Base-by-base conservation (phyloP, 2,329 filamentous ascomycete genomes). In the Aureobasidium pullulans region DNA sequence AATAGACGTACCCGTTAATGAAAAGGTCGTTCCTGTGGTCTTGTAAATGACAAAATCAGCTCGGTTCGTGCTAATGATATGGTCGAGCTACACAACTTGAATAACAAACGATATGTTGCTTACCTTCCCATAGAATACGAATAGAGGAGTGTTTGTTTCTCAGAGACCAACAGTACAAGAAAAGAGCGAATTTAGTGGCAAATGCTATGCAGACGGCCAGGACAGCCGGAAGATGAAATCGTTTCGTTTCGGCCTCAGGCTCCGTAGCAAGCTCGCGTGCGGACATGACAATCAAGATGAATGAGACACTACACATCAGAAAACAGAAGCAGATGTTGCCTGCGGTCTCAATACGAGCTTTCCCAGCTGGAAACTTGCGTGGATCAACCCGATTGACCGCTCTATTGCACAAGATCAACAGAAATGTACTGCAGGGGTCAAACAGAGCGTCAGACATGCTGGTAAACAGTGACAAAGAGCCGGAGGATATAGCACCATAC, bases 291-390 rank as follows among this genome's bases (percentile, higher is more conserved):
- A 99, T 94, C 59, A 99, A 84, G 69, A 97, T 90, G 64, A 95
- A 80, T 0, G 91, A 96, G 7, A 97, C 93, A 9, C 90, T 79
- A 19, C 86, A 91, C 94, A 99, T 97, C 66, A 99, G 79, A 73
- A 96, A 96, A 75, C 91, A 96, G 74, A 99, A 99, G 61, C 88
- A 85, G 64, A 97, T 96, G 69, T 97, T 99, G 56, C 94, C 94
- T 0, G 92, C 89, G 0, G 92, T 97, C 75, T 97, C 93, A 63
- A 99, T 89, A 32, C 94, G 87, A 5, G 92, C 91, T 72, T 96
- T 96, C 64, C 93, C 93, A 0, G 89, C 91, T 0, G 93, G 93
- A 70, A 96, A 99, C 48, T 88, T 87, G 54, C 86, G 84, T 1
- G 89, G 83, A 67, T 99, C 91, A 40, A 97, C 93, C 57, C 84